A percentile compares a stretch with the other conserved stretches of the same genome.
Conservation (phyloP, 768 basidiomycete species). For the Mycena latifolia region DNA sequence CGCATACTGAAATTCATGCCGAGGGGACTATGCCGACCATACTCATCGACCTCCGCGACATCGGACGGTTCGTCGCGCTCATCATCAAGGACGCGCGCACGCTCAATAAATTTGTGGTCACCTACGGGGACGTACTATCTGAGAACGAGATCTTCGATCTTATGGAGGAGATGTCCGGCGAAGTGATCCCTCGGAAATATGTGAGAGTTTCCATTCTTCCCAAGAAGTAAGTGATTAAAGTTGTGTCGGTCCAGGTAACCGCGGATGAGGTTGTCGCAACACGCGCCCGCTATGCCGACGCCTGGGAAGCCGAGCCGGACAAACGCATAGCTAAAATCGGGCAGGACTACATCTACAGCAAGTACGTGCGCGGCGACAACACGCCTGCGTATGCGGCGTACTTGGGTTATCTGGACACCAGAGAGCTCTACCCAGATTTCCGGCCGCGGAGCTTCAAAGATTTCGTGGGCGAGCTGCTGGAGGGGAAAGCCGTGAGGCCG, state of each 20-base stretch:
- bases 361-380: constrained; percentile 47
- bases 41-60: constrained; percentile 40
- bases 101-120: constrained; percentile 44
- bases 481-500: no score
- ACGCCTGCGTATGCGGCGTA: constrained; percentile 38
- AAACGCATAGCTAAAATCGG: background rate
- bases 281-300: no score
- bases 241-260: no score
- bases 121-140: constrained; percentile 43
- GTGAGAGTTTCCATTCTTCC: background rate
- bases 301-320: no score
- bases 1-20: constrained; percentile 33
- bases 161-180: constrained; percentile 39
- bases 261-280: no score
- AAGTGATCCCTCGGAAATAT: constrained; percentile 32
- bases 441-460: constrained; percentile 6
- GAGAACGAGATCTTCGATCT: constrained; percentile 35
- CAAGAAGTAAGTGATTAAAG: background rate
- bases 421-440: constrained; percentile 46
- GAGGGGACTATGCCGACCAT: constrained; percentile 36
- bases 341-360: constrained; percentile 37
- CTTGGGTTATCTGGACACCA: constrained; percentile 43
- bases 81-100: constrained; percentile 48
- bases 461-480: constrained; percentile 23
- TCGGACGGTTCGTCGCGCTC: constrained; percentile 44